Conservation (phyloP, 2,329 filamentous ascomycete genomes). For the Exophiala sideris region DNA sequence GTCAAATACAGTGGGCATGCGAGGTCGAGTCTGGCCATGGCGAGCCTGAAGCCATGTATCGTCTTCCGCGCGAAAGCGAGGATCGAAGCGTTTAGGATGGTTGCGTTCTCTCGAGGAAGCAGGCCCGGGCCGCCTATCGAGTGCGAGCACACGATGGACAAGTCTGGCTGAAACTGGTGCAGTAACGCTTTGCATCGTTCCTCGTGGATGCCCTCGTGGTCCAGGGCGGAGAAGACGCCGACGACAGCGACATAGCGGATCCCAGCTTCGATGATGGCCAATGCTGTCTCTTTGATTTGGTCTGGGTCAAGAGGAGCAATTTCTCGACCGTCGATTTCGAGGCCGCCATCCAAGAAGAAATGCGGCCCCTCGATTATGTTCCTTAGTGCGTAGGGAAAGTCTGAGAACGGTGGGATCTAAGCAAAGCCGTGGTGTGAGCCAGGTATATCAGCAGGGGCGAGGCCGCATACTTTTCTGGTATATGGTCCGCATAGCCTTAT, state of each 20-base stretch:
- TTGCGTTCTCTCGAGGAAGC: slow-evolving; percentile 61
- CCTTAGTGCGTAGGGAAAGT: slow-evolving; percentile 43
- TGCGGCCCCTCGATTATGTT: slow-evolving; percentile 43
- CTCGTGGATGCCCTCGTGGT: slow-evolving; percentile 42
- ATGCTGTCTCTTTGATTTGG: slow-evolving; percentile 37
- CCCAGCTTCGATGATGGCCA: slow-evolving; percentile 36
- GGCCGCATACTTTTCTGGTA: slow-evolving; percentile 34
- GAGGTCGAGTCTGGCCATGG: slow-evolving; percentile 50
- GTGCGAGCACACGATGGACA: slow-evolving; percentile 44
- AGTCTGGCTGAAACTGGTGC: slow-evolving; percentile 34
- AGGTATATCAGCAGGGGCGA: neutral
- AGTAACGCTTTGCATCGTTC: slow-evolving; percentile 40
- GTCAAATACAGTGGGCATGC: slow-evolving; percentile 59
- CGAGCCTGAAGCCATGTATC: slow-evolving; percentile 54
- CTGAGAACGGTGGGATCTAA: slow-evolving; percentile 45
- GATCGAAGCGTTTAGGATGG: slow-evolving; percentile 63
- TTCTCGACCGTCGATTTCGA: slow-evolving; percentile 50
- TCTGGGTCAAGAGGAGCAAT: slow-evolving; percentile 39
- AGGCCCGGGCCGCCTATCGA: slow-evolving; percentile 46
- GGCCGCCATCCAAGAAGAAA: slow-evolving; percentile 45
- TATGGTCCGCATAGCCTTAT: slow-evolving; percentile 48
- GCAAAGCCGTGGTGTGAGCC: slow-evolving; percentile 12
- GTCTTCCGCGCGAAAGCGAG: slow-evolving; percentile 56
- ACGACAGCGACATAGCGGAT: slow-evolving; percentile 43
- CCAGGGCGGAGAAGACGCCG: slow-evolving; percentile 48